Conservation (phyloP, 176 grass and related monocot genomes). For the Triticum urartu region DNA sequence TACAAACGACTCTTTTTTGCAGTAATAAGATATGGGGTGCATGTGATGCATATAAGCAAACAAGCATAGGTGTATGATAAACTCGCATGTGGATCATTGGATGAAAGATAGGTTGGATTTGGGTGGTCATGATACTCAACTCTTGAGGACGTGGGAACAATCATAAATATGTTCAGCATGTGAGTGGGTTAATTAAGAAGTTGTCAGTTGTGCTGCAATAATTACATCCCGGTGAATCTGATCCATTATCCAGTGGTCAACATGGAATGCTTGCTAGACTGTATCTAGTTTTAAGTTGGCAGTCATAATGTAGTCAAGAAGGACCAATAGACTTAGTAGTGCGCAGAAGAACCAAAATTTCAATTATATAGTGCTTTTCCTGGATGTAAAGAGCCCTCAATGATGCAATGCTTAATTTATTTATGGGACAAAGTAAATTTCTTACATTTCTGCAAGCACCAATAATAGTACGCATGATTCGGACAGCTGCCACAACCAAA, state of each 20-base stretch:
- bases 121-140: neutral
- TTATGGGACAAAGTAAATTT: constrained; percentile 22
- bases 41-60: neutral
- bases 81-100: neutral
- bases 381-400: constrained; percentile 9
- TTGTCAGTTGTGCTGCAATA: neutral
- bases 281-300: constrained; percentile 3
- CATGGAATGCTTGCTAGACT: neutral
- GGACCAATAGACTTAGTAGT: neutral
- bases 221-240: neutral
- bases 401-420: constrained; percentile 3
- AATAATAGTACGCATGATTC: constrained; percentile 73
- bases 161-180: neutral
- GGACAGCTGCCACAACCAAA: constrained; percentile 78
- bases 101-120: constrained; percentile 18
- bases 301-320: neutral
- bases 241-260: neutral
- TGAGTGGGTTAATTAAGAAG: neutral
- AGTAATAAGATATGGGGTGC: neutral
- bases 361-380: neutral
- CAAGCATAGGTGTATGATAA: neutral
- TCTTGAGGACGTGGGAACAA: neutral
- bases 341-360: neutral
- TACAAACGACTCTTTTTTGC: neutral
- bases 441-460: constrained; percentile 66